Conservation (phyloP, 2,329 filamentous ascomycete genomes). For the Pseudopithomyces chartarum region DNA sequence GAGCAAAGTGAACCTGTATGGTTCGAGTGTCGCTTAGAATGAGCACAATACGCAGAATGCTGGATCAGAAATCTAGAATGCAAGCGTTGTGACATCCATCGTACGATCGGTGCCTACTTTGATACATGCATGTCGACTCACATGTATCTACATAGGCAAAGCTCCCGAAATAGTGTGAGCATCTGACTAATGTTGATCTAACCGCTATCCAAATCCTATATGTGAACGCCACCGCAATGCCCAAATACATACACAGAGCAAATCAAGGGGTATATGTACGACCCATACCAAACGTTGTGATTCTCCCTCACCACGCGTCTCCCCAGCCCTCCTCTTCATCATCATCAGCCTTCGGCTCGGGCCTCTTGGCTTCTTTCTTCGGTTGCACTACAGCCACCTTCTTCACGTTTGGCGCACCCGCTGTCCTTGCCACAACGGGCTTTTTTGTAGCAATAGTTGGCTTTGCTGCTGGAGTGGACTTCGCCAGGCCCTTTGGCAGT, state of each 20-base stretch:
- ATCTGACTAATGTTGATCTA: neutral
- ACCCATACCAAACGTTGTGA: neutral
- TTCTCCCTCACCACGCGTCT: slow-evolving; percentile 40
- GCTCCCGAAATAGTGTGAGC: neutral
- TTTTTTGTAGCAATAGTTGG: slow-evolving; percentile 45
- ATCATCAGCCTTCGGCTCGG: slow-evolving; percentile 47
- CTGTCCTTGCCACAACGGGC: slow-evolving; percentile 33
- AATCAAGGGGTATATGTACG: slow-evolving; percentile 2
- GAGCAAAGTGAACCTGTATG: neutral
- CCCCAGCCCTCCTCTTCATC: slow-evolving; percentile 48
- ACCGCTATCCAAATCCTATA: slow-evolving; percentile 1
- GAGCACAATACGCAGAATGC: too few relatives aligned
- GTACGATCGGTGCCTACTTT: neutral
- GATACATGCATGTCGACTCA: too few relatives aligned
- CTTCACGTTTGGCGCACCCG: slow-evolving; percentile 34
- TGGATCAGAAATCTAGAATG: too few relatives aligned
- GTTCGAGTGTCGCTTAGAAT: neutral
- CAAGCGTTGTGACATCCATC: too few relatives aligned
- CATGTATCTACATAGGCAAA: neutral
- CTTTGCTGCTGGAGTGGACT: slow-evolving; percentile 53
- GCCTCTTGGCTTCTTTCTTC: slow-evolving; percentile 38
- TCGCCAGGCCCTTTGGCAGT: slow-evolving; percentile 82
- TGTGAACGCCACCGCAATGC: slow-evolving; percentile 27
- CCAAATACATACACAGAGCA: slow-evolving; percentile 2
- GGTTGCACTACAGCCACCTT: slow-evolving; percentile 34